Percentiles rank a stretch among this genome's conserved stretches.
Conservation (phyloP, 345 rosid species). For the Populus alba region DNA sequence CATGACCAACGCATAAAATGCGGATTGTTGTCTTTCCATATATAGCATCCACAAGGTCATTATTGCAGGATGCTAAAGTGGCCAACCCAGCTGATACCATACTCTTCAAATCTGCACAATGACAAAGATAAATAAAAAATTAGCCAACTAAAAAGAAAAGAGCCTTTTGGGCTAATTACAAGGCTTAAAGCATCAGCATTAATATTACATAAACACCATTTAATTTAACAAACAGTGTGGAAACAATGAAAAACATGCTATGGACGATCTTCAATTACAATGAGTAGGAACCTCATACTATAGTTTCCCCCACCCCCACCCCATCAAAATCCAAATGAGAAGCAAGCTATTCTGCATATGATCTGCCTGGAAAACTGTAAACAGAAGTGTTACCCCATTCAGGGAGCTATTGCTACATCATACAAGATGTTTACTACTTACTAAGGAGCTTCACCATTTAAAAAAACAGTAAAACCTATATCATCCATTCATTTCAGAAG, state of each 20-base stretch:
- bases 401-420: background rate
- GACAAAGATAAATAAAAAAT: background rate
- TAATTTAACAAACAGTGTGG: background rate
- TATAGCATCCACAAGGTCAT: slow-evolving; percentile 50
- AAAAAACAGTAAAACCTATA: background rate
- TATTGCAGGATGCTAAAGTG: slow-evolving; percentile 55
- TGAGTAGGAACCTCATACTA: background rate
- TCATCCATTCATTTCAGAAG: background rate
- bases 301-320: background rate
- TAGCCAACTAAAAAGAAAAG: background rate
- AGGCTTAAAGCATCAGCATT: background rate
- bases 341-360: background rate
- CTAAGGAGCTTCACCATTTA: background rate
- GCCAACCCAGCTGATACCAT: slow-evolving; percentile 80
- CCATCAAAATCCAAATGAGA: background rate
- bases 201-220: background rate
- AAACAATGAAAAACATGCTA: background rate
- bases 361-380: background rate
- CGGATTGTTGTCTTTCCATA: slow-evolving; percentile 58
- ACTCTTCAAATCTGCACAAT: slow-evolving; percentile 70
- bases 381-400: background rate
- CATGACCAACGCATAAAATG: slow-evolving; percentile 83
- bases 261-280: background rate
- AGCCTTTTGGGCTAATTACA: background rate
- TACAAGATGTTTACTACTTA: too few relatives aligned